These are phyloP conservation scores for Mycena amicta DNA, from an alignment of 768 basidiomycete species.

Conservation along the genomic window DNA sequence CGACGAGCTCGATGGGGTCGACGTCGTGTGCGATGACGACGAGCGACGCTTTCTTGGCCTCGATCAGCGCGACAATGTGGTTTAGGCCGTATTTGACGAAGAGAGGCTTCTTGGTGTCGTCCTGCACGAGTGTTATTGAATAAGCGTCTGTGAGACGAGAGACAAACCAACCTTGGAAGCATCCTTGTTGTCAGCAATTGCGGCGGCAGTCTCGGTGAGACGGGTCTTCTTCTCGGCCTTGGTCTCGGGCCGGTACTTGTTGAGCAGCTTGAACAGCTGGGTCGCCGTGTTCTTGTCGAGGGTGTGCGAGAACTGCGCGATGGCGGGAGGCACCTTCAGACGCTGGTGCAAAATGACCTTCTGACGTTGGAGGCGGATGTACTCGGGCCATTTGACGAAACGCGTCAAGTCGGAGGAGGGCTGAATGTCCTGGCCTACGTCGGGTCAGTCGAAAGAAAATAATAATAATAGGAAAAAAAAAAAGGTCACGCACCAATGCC, in stretches of 20 bases:
- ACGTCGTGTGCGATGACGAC: slow-evolving; percentile 98
- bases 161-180: slow-evolving; percentile 49
- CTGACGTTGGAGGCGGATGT: slow-evolving; percentile 95
- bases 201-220: slow-evolving; percentile 75
- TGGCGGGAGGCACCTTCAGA: slow-evolving; percentile 96
- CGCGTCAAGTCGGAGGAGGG: slow-evolving; percentile 89
- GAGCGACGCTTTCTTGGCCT: slow-evolving; percentile 96
- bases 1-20: slow-evolving; percentile 98
- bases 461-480: neutral
- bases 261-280: slow-evolving; percentile 95
- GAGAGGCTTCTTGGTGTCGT: slow-evolving; percentile 91
- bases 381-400: slow-evolving; percentile 99
- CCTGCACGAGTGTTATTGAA: neutral
- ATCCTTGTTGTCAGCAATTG: slow-evolving; percentile 78
- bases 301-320: slow-evolving; percentile 94
- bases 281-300: slow-evolving; percentile 99
- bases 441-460: slow-evolving; percentile 1
- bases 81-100: slow-evolving; percentile 97
- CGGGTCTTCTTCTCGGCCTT: slow-evolving; percentile 98
- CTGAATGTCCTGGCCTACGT: slow-evolving; percentile 96
- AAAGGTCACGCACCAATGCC: slow-evolving; percentile 73
- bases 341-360: slow-evolving; percentile 98
- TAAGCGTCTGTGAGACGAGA: neutral
- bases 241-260: slow-evolving; percentile 95
- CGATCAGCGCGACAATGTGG: slow-evolving; percentile 93